These are phyloP conservation scores for Alternaria arborescens DNA, from an alignment of 2,329 filamentous ascomycete species.

Conservation along the genomic window DNA sequence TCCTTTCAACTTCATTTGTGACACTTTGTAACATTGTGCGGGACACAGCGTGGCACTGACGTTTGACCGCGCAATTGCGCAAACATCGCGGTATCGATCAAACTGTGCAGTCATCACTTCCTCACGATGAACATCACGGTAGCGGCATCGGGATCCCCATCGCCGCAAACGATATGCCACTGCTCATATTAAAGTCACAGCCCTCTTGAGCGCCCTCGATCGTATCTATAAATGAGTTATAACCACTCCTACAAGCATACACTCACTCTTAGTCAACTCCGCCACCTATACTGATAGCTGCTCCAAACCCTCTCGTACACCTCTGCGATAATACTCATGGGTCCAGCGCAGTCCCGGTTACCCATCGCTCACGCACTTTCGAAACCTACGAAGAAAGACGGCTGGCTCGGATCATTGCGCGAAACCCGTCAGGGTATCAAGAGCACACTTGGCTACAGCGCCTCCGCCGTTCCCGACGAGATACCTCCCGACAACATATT, in stretches of 20 bases:
- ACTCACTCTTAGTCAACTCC: background rate
- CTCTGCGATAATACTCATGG: conserved; percentile 13
- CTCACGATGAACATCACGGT: conserved; percentile 1
- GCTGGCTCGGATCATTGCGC: conserved; percentile 17
- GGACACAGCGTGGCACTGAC: background rate
- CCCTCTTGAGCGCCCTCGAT: background rate
- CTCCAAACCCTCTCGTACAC: background rate
- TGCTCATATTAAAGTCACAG: background rate
- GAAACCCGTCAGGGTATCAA: conserved; percentile 16
- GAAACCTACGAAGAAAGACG: conserved; percentile 10
- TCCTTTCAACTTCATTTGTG: background rate
- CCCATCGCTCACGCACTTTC: background rate
- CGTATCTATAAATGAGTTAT: background rate
- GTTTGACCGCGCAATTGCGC: conserved; percentile 27
- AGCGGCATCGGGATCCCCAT: background rate
- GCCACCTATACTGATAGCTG: background rate
- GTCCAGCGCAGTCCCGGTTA: conserved; percentile 14
- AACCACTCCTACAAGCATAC: background rate
- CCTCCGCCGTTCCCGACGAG: conserved; percentile 4
- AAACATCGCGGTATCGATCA: conserved; percentile 14
- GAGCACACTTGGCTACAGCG: conserved; percentile 18
- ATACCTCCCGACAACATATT: conserved; percentile 50
- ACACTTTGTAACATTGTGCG: background rate
- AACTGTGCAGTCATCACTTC: conserved; percentile 11
- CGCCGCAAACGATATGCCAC: background rate